These are phyloP conservation scores for Trapa incisa DNA, from an alignment of 345 rosid species.

Conservation along the genomic window DNA sequence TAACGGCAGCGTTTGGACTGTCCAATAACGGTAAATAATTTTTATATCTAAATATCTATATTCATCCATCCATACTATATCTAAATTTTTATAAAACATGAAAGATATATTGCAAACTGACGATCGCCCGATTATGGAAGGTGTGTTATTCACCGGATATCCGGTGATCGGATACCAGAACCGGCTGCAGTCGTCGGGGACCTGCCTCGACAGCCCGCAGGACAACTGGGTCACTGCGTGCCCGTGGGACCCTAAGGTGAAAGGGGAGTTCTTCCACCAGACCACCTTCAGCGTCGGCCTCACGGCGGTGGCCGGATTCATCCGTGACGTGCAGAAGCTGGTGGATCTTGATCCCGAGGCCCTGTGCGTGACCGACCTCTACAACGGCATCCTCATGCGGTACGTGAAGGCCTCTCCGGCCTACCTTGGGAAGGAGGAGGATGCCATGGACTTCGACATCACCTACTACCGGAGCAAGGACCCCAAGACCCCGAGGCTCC, in stretches of 20 bases:
- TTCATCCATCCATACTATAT: too few relatives aligned
- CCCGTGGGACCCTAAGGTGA: conserved; percentile 63
- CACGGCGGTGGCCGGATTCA: conserved; percentile 32
- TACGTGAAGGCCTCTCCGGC: conserved; percentile 62
- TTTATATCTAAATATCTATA: too few relatives aligned
- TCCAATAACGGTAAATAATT: conserved; percentile 35
- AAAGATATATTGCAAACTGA: too few relatives aligned
- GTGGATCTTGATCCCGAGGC: conserved; percentile 29
- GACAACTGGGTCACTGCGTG: conserved; percentile 49
- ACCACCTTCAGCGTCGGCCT: conserved; percentile 41
- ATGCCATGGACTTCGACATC: conserved; percentile 62
- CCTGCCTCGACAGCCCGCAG: conserved; percentile 53
- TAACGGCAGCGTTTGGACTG: conserved; percentile 29
- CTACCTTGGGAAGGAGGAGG: conserved; percentile 60
- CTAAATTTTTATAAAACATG: too few relatives aligned
- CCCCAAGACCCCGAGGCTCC: conserved; percentile 49
- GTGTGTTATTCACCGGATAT: conserved; percentile 44
- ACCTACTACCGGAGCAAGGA: conserved; percentile 57
- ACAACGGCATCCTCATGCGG: conserved; percentile 65
- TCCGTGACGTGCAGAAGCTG: conserved; percentile 49
- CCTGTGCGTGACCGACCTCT: conserved; percentile 43
- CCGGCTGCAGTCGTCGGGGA: conserved; percentile 64
- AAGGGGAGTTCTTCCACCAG: conserved; percentile 50
- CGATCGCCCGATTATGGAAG: conserved; percentile 11
- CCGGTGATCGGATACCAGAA: conserved; percentile 63